Evolutionary conservation across 768 basidiomycete genomes (phyloP).

Genomic region (Mycena sanguinolenta): DNA sequence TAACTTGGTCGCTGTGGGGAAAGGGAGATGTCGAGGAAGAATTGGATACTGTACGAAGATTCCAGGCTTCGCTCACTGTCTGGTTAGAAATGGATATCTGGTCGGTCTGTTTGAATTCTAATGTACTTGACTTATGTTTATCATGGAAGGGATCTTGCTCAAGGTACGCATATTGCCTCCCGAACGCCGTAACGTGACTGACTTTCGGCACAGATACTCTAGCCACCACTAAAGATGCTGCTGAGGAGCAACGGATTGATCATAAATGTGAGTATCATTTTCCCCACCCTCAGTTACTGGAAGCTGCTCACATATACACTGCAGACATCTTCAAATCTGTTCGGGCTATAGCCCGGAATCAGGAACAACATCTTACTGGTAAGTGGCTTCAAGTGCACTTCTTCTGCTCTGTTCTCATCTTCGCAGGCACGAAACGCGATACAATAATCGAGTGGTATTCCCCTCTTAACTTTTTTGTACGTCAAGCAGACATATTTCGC

Average conservation of each 20-base stretch:
- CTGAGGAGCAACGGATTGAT: too few species aligned
- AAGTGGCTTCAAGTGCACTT: not conserved
- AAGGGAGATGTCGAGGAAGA: not conserved
- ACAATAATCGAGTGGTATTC: constrained; percentile 12
- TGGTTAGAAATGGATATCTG: not conserved
- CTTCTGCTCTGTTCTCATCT: not conserved
- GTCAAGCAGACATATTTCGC: constrained; percentile 9
- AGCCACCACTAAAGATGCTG: too few species aligned
- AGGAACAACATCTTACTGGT: not conserved
- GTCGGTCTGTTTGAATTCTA: not conserved
- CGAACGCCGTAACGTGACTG: too few species aligned
- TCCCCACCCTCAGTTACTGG: too few species aligned
- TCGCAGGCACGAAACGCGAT: not conserved
- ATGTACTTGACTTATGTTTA: not conserved
- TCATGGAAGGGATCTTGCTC: not conserved
- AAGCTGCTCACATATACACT: not conserved
- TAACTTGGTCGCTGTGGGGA: not conserved
- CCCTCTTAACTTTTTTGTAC: constrained; percentile 12
- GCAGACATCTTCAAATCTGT: not conserved
- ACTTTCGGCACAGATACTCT: too few species aligned
- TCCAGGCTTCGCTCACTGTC: not conserved
- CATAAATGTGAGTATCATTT: not conserved
- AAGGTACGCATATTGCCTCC: not conserved
- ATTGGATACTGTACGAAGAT: not conserved
- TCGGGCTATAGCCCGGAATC: not conserved